Conservation (phyloP, 371 early-diverging fungal genomes). For the Entomophthora muscae region DNA sequence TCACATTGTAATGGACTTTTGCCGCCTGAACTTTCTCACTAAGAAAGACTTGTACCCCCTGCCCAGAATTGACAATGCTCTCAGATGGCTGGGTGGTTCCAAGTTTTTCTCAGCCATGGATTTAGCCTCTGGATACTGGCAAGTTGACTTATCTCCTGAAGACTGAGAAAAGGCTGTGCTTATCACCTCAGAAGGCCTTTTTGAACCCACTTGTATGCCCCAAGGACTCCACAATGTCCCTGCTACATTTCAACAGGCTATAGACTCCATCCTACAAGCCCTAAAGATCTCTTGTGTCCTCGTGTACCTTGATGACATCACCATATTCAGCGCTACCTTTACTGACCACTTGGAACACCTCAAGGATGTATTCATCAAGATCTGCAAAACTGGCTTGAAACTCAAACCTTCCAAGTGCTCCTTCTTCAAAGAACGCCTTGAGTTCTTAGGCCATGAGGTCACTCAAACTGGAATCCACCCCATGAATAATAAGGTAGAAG, state of each 20-base stretch:
- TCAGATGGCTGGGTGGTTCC: constrained; percentile 15
- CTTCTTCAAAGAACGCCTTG: not conserved
- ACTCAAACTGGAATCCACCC: not conserved
- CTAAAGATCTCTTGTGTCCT: not conserved
- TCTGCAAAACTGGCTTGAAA: not conserved
- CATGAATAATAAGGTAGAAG: constrained; percentile 13
- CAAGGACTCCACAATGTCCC: not conserved
- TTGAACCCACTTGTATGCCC: not conserved
- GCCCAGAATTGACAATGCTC: constrained; percentile 18
- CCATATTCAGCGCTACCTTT: not conserved
- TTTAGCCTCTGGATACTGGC: constrained; percentile 21
- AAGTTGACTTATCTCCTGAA: constrained; percentile 14
- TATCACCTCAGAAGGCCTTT: constrained; percentile 15
- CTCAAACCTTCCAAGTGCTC: not conserved
- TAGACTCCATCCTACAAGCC: not conserved
- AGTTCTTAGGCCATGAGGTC: constrained; percentile 5
- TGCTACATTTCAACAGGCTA: not conserved
- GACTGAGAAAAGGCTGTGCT: constrained; percentile 16
- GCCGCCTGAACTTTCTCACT: constrained; percentile 19
- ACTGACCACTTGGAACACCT: constrained; percentile 9
- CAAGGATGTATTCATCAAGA: not conserved
- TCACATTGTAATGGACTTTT: not conserved
- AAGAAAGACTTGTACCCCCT: constrained; percentile 18
- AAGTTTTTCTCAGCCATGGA: constrained; percentile 19
- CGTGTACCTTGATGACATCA: constrained; percentile 22